phyloP scores from a whole-genome alignment of 257 asterid genomes.

The Solanum microdontum region DNA sequence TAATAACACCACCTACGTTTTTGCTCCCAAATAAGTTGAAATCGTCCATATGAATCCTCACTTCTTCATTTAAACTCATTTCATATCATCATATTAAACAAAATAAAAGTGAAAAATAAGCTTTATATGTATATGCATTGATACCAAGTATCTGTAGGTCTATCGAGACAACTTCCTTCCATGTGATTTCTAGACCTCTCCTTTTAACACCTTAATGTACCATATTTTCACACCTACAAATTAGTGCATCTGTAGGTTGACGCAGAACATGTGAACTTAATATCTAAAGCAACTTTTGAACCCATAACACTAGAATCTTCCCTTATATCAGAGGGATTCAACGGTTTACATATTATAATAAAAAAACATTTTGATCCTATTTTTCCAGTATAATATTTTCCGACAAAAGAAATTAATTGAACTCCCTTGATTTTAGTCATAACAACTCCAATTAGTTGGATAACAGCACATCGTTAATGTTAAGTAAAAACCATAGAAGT shows the following conservation, averaged over 20 bases:
- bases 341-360: not conserved
- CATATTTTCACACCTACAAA: not conserved
- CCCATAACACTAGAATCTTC: not conserved
- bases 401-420: not conserved
- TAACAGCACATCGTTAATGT: not conserved
- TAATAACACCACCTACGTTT: not conserved
- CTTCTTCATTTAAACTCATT: not conserved
- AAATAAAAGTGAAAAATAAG: not conserved
- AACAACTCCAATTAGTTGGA: not conserved
- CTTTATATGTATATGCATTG: not conserved
- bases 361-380: not conserved
- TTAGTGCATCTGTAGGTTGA: not conserved
- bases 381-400: constrained; percentile 12
- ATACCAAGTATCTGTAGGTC: not conserved
- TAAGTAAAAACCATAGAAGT: constrained; percentile 16
- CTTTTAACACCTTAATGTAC: not conserved
- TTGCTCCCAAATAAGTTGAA: not conserved
- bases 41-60: not conserved
- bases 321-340: not conserved
- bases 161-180: not conserved
- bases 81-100: not conserved
- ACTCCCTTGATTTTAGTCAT: not conserved
- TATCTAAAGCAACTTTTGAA: not conserved
- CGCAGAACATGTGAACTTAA: not conserved
- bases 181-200: not conserved